These are phyloP conservation scores for Citrus sp. DNA, from an alignment of 345 rosid species.

Conservation along the genomic window DNA sequence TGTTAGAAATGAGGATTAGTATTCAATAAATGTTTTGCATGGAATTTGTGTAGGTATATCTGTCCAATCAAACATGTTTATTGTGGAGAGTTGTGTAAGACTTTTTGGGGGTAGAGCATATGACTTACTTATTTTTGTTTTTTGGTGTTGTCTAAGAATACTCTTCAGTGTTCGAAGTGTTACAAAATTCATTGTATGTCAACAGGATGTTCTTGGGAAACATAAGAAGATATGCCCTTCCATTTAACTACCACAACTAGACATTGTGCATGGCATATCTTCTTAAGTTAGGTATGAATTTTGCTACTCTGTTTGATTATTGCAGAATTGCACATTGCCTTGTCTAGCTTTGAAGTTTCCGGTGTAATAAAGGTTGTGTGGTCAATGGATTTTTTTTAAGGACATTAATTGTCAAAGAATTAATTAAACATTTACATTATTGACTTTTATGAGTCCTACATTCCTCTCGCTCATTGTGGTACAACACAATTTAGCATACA, in stretches of 20 bases:
- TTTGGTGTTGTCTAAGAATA: background rate
- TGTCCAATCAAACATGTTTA: background rate
- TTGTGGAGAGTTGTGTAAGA: background rate
- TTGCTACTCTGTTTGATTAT: background rate
- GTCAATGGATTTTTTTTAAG: background rate
- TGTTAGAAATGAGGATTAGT: background rate
- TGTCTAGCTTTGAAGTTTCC: background rate
- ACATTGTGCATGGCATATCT: too few relatives aligned
- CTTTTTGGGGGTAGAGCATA: background rate
- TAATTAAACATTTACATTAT: constrained; percentile 1
- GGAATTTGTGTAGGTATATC: background rate
- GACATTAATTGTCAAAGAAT: background rate
- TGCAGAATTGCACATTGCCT: background rate
- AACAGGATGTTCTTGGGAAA: constrained; percentile 92
- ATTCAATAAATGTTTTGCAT: too few relatives aligned
- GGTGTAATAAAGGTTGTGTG: background rate
- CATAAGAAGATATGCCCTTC: too few relatives aligned
- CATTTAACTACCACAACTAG: too few relatives aligned
- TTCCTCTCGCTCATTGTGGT: background rate
- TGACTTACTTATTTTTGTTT: background rate
- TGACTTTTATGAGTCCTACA: background rate
- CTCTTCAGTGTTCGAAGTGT: background rate
- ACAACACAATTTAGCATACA: too few relatives aligned
- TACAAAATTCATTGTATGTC: constrained; percentile 6
- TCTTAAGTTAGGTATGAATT: constrained; percentile 34